Conservation (phyloP, 495 filamentous ascomycete species). For the Penicillium argentinense region DNA sequence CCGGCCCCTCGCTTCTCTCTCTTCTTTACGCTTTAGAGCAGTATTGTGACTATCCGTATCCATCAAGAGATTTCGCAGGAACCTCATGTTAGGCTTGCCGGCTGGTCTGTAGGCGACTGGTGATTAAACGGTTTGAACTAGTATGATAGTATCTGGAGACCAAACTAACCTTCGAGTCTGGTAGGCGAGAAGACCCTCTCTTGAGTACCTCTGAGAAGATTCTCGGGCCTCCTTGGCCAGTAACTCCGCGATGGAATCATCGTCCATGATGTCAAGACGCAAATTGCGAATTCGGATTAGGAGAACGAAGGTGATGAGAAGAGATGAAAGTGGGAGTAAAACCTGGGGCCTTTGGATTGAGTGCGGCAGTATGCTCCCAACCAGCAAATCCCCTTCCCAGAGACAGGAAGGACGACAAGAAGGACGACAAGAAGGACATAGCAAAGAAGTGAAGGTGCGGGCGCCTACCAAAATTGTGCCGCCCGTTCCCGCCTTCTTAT, state of each 20-base stretch:
- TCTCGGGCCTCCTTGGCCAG: conserved; percentile 72
- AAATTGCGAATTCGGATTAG: no score
- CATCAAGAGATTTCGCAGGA: conserved; percentile 83
- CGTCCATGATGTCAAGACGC: conserved; percentile 47
- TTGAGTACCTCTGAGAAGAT: conserved; percentile 67
- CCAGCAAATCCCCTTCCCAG: no score
- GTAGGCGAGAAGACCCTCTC: conserved; percentile 70
- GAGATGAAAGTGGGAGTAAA: no score
- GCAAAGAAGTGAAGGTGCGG: neutral
- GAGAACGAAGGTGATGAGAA: no score
- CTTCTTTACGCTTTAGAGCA: conserved; percentile 79
- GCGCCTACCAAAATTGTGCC: conserved; percentile 13
- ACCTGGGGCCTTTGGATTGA: no score
- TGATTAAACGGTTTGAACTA: no score
- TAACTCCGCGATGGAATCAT: conserved; percentile 74
- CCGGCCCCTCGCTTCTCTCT: conserved; percentile 59
- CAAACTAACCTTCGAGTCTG: conserved; percentile 62
- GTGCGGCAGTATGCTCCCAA: no score
- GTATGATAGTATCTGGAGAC: no score
- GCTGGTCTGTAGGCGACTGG: conserved; percentile 47
- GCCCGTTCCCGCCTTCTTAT: conserved; percentile 17
- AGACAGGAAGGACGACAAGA: no score
- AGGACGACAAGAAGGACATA: neutral
- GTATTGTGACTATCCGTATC: conserved; percentile 90
- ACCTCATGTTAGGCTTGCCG: conserved; percentile 78